Percentiles rank a stretch among this genome's conserved stretches.
These are phyloP conservation scores for Ploettnerulaceae sp. DNA, from an alignment of 2,329 filamentous ascomycete genomes.

Conservation along the genomic window DNA sequence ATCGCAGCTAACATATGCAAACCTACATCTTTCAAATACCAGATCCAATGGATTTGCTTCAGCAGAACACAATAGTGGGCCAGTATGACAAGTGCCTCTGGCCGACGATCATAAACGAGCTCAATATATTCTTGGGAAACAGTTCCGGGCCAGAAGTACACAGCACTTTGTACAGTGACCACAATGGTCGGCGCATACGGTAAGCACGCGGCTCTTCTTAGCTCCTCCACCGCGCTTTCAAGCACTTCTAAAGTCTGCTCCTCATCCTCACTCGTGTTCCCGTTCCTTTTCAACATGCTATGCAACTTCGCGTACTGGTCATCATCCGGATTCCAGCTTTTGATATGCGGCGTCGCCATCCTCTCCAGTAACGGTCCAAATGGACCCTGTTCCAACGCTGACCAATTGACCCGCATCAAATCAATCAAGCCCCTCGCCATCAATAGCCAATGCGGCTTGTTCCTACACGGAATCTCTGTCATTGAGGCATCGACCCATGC, in stretches of 20 bases:
- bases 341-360: not conserved
- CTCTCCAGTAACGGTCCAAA: slow-evolving; percentile 9
- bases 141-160: slow-evolving; percentile 16
- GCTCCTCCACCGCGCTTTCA: slow-evolving; percentile 7
- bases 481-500: not conserved
- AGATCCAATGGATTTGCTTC: slow-evolving; percentile 15
- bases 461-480: slow-evolving; percentile 8
- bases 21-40: slow-evolving; percentile 17
- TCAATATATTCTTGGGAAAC: slow-evolving; percentile 13
- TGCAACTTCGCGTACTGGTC: slow-evolving; percentile 12
- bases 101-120: slow-evolving; percentile 18
- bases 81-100: slow-evolving; percentile 25
- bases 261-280: not conserved
- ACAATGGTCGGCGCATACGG: slow-evolving; percentile 7
- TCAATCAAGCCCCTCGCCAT: slow-evolving; percentile 8
- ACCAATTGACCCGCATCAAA: slow-evolving; percentile 10
- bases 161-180: no score
- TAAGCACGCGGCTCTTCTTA: slow-evolving; percentile 12
- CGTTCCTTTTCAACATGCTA: slow-evolving; percentile 1
- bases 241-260: slow-evolving; percentile 6
- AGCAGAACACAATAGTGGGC: slow-evolving; percentile 20
- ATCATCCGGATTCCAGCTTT: slow-evolving; percentile 16
- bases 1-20: slow-evolving; percentile 12
- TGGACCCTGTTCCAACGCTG: slow-evolving; percentile 9
- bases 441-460: slow-evolving; percentile 19